Base-by-base conservation (phyloP, 148 eudicot genomes). In the Diospyros lotus region DNA sequence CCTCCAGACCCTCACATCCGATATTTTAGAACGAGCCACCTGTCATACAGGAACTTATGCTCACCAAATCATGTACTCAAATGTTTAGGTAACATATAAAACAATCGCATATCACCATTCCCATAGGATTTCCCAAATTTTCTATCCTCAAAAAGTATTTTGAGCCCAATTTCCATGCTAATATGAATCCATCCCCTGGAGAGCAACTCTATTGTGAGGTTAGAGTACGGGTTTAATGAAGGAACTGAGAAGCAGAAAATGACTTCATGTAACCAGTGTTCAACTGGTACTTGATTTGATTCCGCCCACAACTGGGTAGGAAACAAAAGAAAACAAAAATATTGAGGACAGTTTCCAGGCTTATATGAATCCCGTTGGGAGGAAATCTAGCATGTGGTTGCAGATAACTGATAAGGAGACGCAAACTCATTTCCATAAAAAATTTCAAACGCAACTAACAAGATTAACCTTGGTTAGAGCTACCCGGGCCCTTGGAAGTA, bases 401-500 rank as follows among this genome's bases (percentile, higher is more conserved):
- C 28, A 28, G 28, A 28, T 28, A 28, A 28, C 28, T 0, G 28
- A 28, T 28, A 28, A 28, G 28, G 0, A 28, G 28, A 28, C 28
- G 28, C 28, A 28, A 28, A 28, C 28, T 28, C 28, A 28, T 28
- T 28, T 28, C 28, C 28, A 28, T 28, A 28, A 28, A 70, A 55
- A 43, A 72, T 52, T n/a, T 50, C 4, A 2, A 14, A 40, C 13
- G 18, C 15, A 62, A 12, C 44, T 75, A 59, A 40, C 41, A 71
- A 48, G 44, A 80, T 85, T 70, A 48, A 86, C 99, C 99, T 96
- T 96, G 58, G 90, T 82, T 83, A 96, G 82, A 72, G 97, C 91
- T 58, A 96, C 99, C 61, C 94, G 94, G 58, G 97, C 97, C 82
- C 99, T 88, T 58, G 99, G 99, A 54, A 96, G 86, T 73, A 96